Evolutionary conservation across 2,329 filamentous ascomycete species (phyloP).

Genomic region (Aspergillus alliaceus): DNA sequence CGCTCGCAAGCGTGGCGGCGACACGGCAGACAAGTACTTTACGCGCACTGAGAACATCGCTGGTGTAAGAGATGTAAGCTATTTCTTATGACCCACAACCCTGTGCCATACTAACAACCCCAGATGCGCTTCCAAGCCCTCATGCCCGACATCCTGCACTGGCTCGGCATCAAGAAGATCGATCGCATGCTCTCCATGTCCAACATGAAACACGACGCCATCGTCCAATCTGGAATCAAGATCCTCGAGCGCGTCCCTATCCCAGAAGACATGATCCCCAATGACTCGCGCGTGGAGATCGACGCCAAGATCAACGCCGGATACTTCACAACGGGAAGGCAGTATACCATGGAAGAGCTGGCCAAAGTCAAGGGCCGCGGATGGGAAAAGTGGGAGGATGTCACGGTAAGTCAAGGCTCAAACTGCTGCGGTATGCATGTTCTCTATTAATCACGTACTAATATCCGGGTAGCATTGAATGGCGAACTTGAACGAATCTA

Average conservation of each 20-base stretch:
- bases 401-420: constrained; percentile 35
- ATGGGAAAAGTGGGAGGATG: constrained; percentile 72
- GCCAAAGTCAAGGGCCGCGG: constrained; percentile 82
- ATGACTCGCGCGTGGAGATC: constrained; percentile 95
- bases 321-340: constrained; percentile 82
- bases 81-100: not conserved
- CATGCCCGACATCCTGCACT: constrained; percentile 97
- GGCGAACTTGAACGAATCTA: not conserved
- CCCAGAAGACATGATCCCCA: constrained; percentile 89
- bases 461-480: constrained; percentile 23
- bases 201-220: constrained; percentile 63
- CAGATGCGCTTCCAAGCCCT: constrained; percentile 96
- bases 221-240: constrained; percentile 57
- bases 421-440: too few relatives aligned
- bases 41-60: constrained; percentile 97
- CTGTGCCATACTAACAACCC: constrained; percentile 13
- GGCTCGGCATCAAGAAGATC: constrained; percentile 98
- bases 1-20: constrained; percentile 46
- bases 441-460: not conserved
- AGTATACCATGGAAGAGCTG: constrained; percentile 84
- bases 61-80: constrained; percentile 72
- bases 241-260: constrained; percentile 90
- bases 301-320: constrained; percentile 97
- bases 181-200: constrained; percentile 99
- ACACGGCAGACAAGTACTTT: constrained; percentile 66